These are phyloP conservation scores for Monilinia fructicola DNA, from an alignment of 2,329 filamentous ascomycete genomes.

Conservation along the genomic window DNA sequence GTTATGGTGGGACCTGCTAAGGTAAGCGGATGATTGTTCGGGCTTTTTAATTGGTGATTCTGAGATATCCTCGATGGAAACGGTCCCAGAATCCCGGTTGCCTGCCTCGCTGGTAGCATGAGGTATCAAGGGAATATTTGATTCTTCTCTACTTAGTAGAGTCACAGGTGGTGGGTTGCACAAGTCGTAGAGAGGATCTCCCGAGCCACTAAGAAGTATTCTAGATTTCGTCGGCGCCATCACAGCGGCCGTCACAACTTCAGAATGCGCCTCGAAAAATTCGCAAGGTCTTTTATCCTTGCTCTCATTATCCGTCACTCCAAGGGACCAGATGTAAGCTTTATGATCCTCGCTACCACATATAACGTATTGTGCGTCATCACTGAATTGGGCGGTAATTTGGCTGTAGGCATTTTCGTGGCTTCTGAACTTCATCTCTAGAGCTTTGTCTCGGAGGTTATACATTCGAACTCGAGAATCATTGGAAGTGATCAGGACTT, in stretches of 20 bases:
- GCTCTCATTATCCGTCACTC: slow-evolving; percentile 50
- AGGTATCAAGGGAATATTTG: slow-evolving; percentile 48
- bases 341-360: slow-evolving; percentile 91
- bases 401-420: slow-evolving; percentile 89
- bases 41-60: slow-evolving; percentile 47
- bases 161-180: slow-evolving; percentile 93
- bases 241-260: slow-evolving; percentile 84
- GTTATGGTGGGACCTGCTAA: slow-evolving; percentile 71
- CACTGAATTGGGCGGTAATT: slow-evolving; percentile 84
- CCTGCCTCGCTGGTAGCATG: slow-evolving; percentile 27
- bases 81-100: slow-evolving; percentile 33
- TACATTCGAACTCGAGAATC: slow-evolving; percentile 91
- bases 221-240: slow-evolving; percentile 79
- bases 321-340: slow-evolving; percentile 86
- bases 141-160: slow-evolving; percentile 72
- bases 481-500: slow-evolving; percentile 89
- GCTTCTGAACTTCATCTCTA: slow-evolving; percentile 88
- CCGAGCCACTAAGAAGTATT: slow-evolving; percentile 74
- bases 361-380: slow-evolving; percentile 81
- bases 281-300: slow-evolving; percentile 82
- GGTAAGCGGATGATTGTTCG: slow-evolving; percentile 73
- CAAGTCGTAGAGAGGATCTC: slow-evolving; percentile 88
- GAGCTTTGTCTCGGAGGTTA: slow-evolving; percentile 76
- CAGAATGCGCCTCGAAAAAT: slow-evolving; percentile 85
- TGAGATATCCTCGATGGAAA: slow-evolving; percentile 24